phyloP scores from a whole-genome alignment of 1,284 basidiomycete species.

The Fistulinella staudtii region DNA sequence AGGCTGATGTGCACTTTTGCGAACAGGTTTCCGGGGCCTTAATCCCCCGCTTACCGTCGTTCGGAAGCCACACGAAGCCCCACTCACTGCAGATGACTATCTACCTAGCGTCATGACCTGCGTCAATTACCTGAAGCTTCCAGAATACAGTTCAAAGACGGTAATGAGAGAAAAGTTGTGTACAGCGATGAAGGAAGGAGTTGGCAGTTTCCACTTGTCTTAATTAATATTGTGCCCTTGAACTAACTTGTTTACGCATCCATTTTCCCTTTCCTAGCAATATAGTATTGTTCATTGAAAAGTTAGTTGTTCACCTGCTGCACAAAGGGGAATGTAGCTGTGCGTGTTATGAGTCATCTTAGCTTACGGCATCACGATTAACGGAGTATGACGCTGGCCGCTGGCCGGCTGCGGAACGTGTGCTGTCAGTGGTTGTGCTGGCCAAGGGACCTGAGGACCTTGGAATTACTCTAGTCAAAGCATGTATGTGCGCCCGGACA shows the following conservation, averaged over 20 bases:
- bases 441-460: too few relatives aligned
- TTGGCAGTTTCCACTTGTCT: conserved; percentile 93
- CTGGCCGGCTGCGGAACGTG: conserved; percentile 24
- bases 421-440: too few relatives aligned
- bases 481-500: conserved; percentile 50
- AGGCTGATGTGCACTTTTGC: not conserved
- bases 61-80: conserved; percentile 91
- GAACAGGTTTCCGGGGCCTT: conserved; percentile 90
- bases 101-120: conserved; percentile 99
- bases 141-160: conserved; percentile 84
- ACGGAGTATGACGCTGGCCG: too few relatives aligned
- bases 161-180: conserved; percentile 78
- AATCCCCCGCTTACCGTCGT: conserved; percentile 96
- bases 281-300: too few relatives aligned
- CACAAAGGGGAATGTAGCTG: too few relatives aligned
- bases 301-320: too few relatives aligned
- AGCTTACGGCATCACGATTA: too few relatives aligned
- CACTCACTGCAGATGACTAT: conserved; percentile 89
- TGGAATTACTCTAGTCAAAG: too few relatives aligned
- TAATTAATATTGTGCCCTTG: conserved; percentile 36
- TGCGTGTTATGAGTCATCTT: conserved; percentile 13
- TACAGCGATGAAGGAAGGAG: conserved; percentile 84
- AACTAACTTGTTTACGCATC: conserved; percentile 27
- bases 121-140: conserved; percentile 94
- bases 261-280: conserved; percentile 11